phyloP scores from a whole-genome alignment of 129 eudicot species.

The Logfia minima region DNA sequence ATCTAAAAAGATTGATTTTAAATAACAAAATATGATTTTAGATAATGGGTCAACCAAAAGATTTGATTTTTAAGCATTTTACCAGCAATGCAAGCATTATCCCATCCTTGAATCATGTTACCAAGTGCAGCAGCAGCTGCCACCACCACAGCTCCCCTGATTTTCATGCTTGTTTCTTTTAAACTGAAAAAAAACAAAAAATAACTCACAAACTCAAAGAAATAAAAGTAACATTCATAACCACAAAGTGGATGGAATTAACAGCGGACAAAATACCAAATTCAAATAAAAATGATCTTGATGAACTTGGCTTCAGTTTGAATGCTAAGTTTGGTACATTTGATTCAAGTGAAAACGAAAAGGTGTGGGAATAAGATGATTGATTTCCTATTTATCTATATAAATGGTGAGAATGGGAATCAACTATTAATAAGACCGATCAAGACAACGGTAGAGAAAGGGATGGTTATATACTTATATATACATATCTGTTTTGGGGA shows the following conservation, averaged over 20 bases:
- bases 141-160: conserved; percentile 70
- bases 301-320: conserved; percentile 21
- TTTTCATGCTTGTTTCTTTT: conserved; percentile 20
- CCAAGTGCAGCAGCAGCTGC: conserved; percentile 78
- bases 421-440: conserved; percentile 9
- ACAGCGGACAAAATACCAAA: not conserved
- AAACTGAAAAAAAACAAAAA: not conserved
- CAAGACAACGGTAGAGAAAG: conserved; percentile 17
- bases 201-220: not conserved
- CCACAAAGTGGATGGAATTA: not conserved
- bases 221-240: not conserved
- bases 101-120: conserved; percentile 89
- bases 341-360: not conserved
- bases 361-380: conserved; percentile 1
- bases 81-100: conserved; percentile 85
- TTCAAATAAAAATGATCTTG: not conserved
- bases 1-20: not conserved
- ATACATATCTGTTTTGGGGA: conserved; percentile 9
- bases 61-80: conserved; percentile 5
- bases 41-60: not conserved
- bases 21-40: conserved; percentile 8
- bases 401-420: conserved; percentile 12
- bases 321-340: conserved; percentile 2
- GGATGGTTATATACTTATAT: conserved; percentile 5
- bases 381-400: conserved; percentile 4